Evolutionary conservation across 1,139 yeast genomes (phyloP), one percentile per base, ranked within the genome.

Genomic region (Taphrina confusa): DNA sequence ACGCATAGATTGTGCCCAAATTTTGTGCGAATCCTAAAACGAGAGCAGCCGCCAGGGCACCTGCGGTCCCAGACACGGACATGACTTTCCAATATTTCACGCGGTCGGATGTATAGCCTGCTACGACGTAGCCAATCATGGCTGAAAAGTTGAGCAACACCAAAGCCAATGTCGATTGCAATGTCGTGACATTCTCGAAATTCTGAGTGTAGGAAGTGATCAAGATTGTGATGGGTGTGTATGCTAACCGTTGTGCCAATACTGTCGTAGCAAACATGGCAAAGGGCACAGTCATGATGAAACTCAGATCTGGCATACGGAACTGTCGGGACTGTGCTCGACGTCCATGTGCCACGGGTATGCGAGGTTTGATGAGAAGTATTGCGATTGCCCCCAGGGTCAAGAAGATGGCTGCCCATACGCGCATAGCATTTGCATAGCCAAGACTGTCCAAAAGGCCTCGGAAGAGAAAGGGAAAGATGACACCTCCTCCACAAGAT

Each of bases 401-500:
- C 16, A 44, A 20, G 16, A 39, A 52, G 12, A 52, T 28, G 27
- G 25, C 40, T 5, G 57, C 57, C 57, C 57, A 52, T 4, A 40
- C 36, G 12, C 57, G 57, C 57, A 52, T 40, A 12, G 57, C 46
- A 23, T 44, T 39, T 2, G 57, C 44, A n/a, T 39, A 84, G 0
- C 88, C 88, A 23, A 80, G 74, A 28, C 70, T 66, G 1, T 70
- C 74, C 67, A 81, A 82, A 55, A 83, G 72, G 39, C 74, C 71
- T 66, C 84, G 78, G 61, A 84, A 75, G 79, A 83, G 76, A 31
- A 84, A 70, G 1, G 89, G 85, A 68, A 82, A 81, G 1, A 82
- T 73, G 28, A 82, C 78, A 51, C 87, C 87, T 16, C 91, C 91
- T 4, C 83, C 69, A 30, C 84, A 78, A 0, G 89, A 89, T n/a